Conservation (phyloP, 345 rosid genomes). For the Trapa incisa region DNA sequence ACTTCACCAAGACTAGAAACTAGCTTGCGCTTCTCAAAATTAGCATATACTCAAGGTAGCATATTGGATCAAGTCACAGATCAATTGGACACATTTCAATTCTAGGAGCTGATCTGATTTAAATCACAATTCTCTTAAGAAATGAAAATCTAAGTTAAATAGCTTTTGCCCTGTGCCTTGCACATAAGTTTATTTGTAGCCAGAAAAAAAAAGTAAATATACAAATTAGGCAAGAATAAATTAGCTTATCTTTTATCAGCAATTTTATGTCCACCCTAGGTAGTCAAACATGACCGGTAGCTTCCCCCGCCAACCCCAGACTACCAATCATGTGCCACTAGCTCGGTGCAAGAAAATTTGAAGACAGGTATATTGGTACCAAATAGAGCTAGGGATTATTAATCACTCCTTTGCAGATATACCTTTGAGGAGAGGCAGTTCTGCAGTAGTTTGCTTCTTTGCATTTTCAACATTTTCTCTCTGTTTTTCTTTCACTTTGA, state of each 20-base stretch:
- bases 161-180: background rate
- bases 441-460: slow-evolving; percentile 71
- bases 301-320: background rate
- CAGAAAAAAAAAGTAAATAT: background rate
- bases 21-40: no score
- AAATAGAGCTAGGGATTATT: background rate
- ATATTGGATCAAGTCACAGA: no score
- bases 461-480: slow-evolving; percentile 65
- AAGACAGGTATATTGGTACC: background rate
- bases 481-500: slow-evolving; percentile 82
- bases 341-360: no score
- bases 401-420: background rate
- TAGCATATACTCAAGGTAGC: no score
- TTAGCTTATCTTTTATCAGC: background rate
- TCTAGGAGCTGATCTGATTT: no score
- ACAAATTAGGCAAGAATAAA: background rate
- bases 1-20: no score
- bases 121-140: no score
- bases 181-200: background rate
- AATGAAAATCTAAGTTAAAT: background rate
- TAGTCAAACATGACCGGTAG: background rate
- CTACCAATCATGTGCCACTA: background rate
- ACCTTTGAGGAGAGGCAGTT: slow-evolving; percentile 86
- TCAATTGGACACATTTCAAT: no score
- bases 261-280: background rate